Base-by-base conservation (phyloP, 441 rosid species). In the Pelargonium australe region DNA sequence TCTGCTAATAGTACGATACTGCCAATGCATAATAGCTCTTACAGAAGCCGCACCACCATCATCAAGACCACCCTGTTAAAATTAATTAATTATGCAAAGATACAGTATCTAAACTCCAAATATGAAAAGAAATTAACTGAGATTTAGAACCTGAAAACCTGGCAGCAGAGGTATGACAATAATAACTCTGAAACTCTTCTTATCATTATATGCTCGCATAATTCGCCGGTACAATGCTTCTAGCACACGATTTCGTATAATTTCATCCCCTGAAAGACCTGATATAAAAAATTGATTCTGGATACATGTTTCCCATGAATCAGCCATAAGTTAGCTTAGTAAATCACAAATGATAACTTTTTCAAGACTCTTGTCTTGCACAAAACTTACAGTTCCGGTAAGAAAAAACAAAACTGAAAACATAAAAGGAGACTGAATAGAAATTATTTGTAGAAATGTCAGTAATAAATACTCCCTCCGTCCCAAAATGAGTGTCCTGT, bases 21-120 rank as follows among this genome's bases (percentile, higher is more conserved):
- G 98, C 98, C 98, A 95, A 74, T 95, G 98, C 98, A 95, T 89
- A 79, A 92, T 92, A 73, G 99, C 98, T 91, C 98, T 90, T 40
- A 95, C 94, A 76, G 98, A 88, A 68, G 99, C 98, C 14, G 98
- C 97, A 68, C 98, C 98, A 69, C 87, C 82, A 83, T 92, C 99
- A 72, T 95, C 98, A 78, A 92, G 73, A 69, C 99, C 99, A 41
- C 99, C 98, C 98, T 95, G 83, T 80, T 70, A 80, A 73, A 65
- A 45, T 67, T 66, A 71, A 17, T 66, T 17, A 49, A 49, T n/a
- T 14, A 44, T 44, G 12, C 8, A 44, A 44, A 44, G 49, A 44
- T 44, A 20, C 17, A 17, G 63, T 58, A 58, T 17, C 20, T 45
- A 8, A 62, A 49, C 20, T 75, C 55, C 51, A 72, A 77, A 67